Base-by-base conservation (phyloP, 176 grass and related monocot species). In the Zea luxurians region DNA sequence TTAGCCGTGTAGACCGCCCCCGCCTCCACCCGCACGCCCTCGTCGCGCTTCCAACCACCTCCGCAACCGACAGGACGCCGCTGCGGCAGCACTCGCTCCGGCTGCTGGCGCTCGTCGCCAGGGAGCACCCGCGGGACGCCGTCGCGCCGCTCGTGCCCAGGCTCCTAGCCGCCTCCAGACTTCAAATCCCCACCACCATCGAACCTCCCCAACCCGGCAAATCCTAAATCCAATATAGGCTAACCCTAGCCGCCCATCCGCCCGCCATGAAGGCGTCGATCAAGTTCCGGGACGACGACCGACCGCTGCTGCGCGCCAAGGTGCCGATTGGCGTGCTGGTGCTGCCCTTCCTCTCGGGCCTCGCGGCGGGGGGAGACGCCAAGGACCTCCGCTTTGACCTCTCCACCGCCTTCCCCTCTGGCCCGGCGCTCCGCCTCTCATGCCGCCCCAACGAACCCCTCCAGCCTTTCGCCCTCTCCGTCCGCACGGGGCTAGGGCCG, bases 261-360 rank as follows among this genome's bases (percentile, higher is more conserved):
- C 60, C 34, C 63, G 64, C 63, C 61, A 94, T 98, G 95, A 98
- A 94, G 89, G 91, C 91, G n/a, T 94, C 95, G 4, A 88, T 98
- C 91, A 92, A 81, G 85, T 92, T 98, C 81, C 87, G 89, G 44
- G 95, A 98, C 60, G 91, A 98, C 37, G 82, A 86, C 73, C 82
- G 80, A 7, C 85, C 89, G 10, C 78, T 94, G 52, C 67, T 97
- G 36, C 91, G 91, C 0, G 91, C 91, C 48, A 98, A 94, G 80
- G 88, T 98, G 46, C 91, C 95, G 1, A 76, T 98, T 61, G 82
- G 87, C 71, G 88, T 98, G 37, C 89, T 98, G 12, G 95, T 89
- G 4, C 62, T 94, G 13, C 91, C 95, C 13, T 98, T 98, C 85
- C 63, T 92, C 43, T 90, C 91, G 7, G 89, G 91, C 77, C 10